Evolutionary conservation across 768 basidiomycete species (phyloP).

Genomic region (Rickenella mellea): DNA sequence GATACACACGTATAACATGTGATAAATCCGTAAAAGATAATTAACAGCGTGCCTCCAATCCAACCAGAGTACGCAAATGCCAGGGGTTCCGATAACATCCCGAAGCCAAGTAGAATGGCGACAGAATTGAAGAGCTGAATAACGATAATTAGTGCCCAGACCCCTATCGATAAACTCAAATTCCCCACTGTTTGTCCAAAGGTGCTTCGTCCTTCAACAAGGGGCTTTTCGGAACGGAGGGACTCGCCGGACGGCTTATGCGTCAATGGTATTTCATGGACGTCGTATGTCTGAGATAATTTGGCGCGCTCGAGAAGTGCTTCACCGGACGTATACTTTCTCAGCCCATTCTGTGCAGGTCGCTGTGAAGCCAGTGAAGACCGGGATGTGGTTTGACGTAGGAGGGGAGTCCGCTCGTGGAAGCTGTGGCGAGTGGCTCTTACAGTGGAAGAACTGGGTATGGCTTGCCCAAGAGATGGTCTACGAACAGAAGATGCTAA

Average conservation of each 20-base stretch:
- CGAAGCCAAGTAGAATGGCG: conserved; percentile 80
- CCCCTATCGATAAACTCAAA: not conserved
- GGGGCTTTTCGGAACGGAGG: not conserved
- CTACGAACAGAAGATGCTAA: conserved; percentile 1
- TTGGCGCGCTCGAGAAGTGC: too few relatives aligned
- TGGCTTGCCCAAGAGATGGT: too few relatives aligned
- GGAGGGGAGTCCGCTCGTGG: conserved; percentile 27
- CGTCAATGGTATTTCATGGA: not conserved
- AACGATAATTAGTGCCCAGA: not conserved
- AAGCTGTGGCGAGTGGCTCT: too few relatives aligned
- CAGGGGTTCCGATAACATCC: conserved; percentile 81
- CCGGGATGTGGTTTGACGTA: conserved; percentile 30
- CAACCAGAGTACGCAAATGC: conserved; percentile 92
- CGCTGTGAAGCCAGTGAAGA: conserved; percentile 3
- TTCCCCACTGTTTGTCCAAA: conserved; percentile 62
- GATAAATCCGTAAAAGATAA: conserved; percentile 67
- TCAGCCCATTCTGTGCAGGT: too few relatives aligned
- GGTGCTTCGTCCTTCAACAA: conserved; percentile 49
- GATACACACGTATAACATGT: conserved; percentile 81
- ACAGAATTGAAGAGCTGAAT: conserved; percentile 79
- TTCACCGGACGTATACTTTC: too few relatives aligned
- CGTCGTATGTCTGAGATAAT: too few relatives aligned
- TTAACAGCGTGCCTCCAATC: conserved; percentile 64
- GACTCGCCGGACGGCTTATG: not conserved
- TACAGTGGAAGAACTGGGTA: too few relatives aligned